phyloP scores from a whole-genome alignment of 352 stramenopile species.

The Phytopythium vexans region DNA sequence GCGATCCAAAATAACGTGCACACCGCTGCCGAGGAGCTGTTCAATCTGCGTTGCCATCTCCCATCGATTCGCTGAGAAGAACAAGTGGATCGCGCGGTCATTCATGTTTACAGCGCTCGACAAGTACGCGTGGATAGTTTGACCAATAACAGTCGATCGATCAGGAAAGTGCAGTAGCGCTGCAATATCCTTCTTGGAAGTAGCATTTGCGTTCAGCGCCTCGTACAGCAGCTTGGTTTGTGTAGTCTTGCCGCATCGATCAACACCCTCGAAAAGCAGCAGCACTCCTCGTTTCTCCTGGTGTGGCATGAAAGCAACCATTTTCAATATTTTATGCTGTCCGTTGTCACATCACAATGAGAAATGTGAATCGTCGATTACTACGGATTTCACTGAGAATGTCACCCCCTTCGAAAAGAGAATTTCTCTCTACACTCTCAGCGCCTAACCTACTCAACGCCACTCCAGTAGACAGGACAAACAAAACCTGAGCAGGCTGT shows the following conservation, averaged over 20 bases:
- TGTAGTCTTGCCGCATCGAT: conserved; percentile 99
- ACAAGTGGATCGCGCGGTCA: conserved; percentile 97
- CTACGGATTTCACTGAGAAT: too few species aligned
- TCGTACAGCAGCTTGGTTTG: conserved; percentile 93
- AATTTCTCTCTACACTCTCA: too few species aligned
- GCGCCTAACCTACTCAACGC: too few species aligned
- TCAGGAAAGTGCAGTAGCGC: conserved; percentile 83
- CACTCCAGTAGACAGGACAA: too few species aligned
- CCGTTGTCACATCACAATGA: too few species aligned
- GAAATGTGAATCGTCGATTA: too few species aligned
- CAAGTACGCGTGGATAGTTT: conserved; percentile 98
- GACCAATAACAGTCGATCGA: conserved; percentile 90
- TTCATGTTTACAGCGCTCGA: conserved; percentile 89
- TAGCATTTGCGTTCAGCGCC: conserved; percentile 22
- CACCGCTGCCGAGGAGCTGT: conserved; percentile 66
- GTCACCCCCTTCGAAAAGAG: too few species aligned
- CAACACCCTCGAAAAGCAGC: conserved; percentile 98
- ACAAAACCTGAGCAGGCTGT: too few species aligned
- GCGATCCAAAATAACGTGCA: conserved; percentile 95
- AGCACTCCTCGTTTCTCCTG: conserved; percentile 91
- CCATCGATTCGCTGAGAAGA: conserved; percentile 99
- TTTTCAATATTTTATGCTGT: too few species aligned
- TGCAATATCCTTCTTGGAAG: conserved; percentile 11
- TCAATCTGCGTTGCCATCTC: conserved; percentile 87
- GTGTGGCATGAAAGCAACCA: too few species aligned